phyloP scores from a whole-genome alignment of 2,329 filamentous ascomycete genomes.

The Thelonectria blattea region DNA sequence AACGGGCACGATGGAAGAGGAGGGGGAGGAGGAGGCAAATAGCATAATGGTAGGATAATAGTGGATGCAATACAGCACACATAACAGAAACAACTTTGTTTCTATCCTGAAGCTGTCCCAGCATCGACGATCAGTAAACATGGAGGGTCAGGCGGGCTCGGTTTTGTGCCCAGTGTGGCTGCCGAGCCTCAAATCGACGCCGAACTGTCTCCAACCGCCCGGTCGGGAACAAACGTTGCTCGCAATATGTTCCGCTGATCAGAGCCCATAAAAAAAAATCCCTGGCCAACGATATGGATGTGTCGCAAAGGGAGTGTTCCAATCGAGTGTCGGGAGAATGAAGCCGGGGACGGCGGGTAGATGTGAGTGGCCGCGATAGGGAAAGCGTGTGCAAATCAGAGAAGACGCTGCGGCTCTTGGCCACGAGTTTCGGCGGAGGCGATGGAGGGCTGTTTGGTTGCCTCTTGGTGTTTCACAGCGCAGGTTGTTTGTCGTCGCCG shows the following conservation, averaged over 20 bases:
- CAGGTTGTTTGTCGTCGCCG: not conserved
- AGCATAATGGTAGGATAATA: not conserved
- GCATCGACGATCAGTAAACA: not conserved
- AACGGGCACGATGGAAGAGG: not conserved
- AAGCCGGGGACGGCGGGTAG: not conserved
- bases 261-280: not conserved
- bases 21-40: not conserved
- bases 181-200: not conserved
- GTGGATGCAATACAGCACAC: not conserved
- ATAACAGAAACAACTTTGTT: not conserved
- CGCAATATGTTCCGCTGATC: not conserved
- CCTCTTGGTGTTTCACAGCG: no score
- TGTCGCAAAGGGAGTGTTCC: not conserved
- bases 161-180: not conserved
- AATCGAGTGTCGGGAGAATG: not conserved
- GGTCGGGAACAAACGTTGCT: not conserved
- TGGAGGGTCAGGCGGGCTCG: not conserved
- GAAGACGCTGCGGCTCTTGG: not conserved
- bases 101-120: not conserved
- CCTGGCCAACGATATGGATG: not conserved
- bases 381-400: conserved; percentile 3
- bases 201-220: not conserved
- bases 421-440: not conserved
- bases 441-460: not conserved
- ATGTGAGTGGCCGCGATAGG: conserved; percentile 9